Conservation (phyloP, 1,139 yeast species). For the Magnusiomyces tetraspermus region DNA sequence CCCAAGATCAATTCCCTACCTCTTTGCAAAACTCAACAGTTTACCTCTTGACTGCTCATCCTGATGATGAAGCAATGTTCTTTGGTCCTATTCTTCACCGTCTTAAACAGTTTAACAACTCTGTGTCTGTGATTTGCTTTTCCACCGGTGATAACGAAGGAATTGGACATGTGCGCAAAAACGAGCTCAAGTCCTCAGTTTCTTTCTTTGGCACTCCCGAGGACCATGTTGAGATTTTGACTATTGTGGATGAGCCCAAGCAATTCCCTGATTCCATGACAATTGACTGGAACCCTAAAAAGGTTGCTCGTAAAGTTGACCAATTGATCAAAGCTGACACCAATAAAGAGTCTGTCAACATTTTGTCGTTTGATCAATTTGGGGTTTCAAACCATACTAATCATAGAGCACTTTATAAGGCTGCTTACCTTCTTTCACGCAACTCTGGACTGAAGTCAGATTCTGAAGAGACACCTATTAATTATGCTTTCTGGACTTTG, state of each 20-base stretch:
- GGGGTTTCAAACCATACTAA: constrained; percentile 88
- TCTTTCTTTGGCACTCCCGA: constrained; percentile 38
- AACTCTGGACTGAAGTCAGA: constrained; percentile 5
- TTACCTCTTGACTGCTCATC: constrained; percentile 72
- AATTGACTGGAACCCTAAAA: constrained; percentile 52
- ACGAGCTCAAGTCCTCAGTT: constrained; percentile 54
- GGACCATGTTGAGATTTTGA: constrained; percentile 26
- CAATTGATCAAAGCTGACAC: constrained; percentile 17
- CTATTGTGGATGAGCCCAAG: constrained; percentile 38
- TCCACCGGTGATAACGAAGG: constrained; percentile 73
- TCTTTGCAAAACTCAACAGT: constrained; percentile 18
- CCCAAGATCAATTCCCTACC: not conserved
- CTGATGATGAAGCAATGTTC: constrained; percentile 98
- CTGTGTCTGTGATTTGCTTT: constrained; percentile 55
- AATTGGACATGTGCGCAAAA: constrained; percentile 50
- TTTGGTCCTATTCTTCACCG: constrained; percentile 66
- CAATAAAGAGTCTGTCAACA: constrained; percentile 25
- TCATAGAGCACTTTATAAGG: constrained; percentile 60
- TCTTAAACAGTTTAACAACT: constrained; percentile 40
- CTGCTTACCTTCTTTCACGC: constrained; percentile 37
- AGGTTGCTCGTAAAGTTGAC: constrained; percentile 25
- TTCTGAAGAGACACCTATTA: constrained; percentile 2
- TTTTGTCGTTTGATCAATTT: constrained; percentile 68
- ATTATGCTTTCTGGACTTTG: constrained; percentile 26
- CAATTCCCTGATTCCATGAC: constrained; percentile 62